A percentile compares a stretch with the other conserved stretches of the same genome.
Evolutionary conservation across 2,329 filamentous ascomycete genomes (phyloP).

Genomic region (Cladophialophora psammophila): DNA sequence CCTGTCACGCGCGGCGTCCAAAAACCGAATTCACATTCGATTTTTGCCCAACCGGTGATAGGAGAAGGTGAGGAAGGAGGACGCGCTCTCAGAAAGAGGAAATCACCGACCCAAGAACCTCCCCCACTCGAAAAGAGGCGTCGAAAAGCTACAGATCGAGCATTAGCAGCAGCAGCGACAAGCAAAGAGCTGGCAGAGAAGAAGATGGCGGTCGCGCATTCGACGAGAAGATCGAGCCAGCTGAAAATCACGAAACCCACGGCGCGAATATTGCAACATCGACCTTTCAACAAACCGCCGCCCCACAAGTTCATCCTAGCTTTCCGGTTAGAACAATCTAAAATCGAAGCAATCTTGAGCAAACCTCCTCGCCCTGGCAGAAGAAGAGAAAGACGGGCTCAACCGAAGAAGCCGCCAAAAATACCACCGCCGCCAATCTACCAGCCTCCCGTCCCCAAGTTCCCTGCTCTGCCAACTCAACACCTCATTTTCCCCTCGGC

Average conservation of each 20-base stretch:
- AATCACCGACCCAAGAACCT: conserved; percentile 73
- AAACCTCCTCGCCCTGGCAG: conserved; percentile 66
- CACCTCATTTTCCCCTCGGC: conserved; percentile 60
- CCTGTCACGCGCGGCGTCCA: conserved; percentile 70
- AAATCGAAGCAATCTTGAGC: conserved; percentile 67
- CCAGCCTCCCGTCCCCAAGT: conserved; percentile 56
- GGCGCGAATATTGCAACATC: conserved; percentile 40
- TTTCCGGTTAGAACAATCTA: conserved; percentile 64
- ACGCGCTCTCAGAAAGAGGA: conserved; percentile 81
- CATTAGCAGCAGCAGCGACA: conserved; percentile 31
- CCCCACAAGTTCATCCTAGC: conserved; percentile 63
- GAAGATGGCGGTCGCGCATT: conserved; percentile 34
- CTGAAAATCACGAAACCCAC: conserved; percentile 32
- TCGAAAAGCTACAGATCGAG: conserved; percentile 35
- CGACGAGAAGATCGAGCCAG: conserved; percentile 53
- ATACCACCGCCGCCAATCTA: conserved; percentile 51
- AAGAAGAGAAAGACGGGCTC: conserved; percentile 54
- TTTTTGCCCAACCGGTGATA: conserved; percentile 60
- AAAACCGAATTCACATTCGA: conserved; percentile 75
- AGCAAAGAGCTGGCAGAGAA: conserved; percentile 33
- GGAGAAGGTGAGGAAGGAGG: conserved; percentile 66
- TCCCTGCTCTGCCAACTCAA: conserved; percentile 40
- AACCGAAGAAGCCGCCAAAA: conserved; percentile 43
- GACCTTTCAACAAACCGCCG: conserved; percentile 44
- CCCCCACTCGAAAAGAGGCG: conserved; percentile 36